A percentile compares a stretch with the other conserved stretches of the same genome.
phyloP scores from a whole-genome alignment of 2,329 filamentous ascomycete species.

The Talaromyces sp. region DNA sequence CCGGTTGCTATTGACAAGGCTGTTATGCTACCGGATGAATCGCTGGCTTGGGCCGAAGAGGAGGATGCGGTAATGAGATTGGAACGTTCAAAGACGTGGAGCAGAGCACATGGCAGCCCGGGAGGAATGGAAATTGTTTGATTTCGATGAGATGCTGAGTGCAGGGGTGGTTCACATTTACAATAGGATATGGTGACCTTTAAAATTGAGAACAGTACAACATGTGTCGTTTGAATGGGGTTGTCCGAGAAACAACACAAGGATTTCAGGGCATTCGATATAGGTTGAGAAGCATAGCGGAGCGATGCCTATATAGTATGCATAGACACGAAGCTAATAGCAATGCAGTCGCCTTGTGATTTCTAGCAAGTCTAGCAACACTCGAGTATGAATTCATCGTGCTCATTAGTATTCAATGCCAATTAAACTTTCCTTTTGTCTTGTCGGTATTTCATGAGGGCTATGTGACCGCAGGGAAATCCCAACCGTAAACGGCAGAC shows the following conservation, averaged over 20 bases:
- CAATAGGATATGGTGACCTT: neutral
- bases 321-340: too few relatives aligned
- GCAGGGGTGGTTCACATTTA: neutral
- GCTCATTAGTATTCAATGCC: neutral
- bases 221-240: too few relatives aligned
- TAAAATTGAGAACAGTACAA: too few relatives aligned
- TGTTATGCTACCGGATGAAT: slow-evolving; percentile 36
- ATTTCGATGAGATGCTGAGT: neutral
- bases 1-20: slow-evolving; percentile 54
- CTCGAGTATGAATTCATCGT: neutral
- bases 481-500: neutral
- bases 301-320: too few relatives aligned
- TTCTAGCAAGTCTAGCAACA: neutral
- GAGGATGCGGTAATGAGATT: slow-evolving; percentile 33
- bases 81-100: slow-evolving; percentile 21
- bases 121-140: neutral
- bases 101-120: neutral
- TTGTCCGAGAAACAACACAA: too few relatives aligned
- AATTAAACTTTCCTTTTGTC: too few relatives aligned
- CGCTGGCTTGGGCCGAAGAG: slow-evolving; percentile 37
- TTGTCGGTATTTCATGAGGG: too few relatives aligned
- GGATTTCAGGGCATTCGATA: too few relatives aligned
- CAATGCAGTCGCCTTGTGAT: neutral
- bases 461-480: too few relatives aligned
- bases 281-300: too few relatives aligned